These are phyloP conservation scores for Trametes cubensis DNA, from an alignment of 768 basidiomycete genomes.

Conservation along the genomic window DNA sequence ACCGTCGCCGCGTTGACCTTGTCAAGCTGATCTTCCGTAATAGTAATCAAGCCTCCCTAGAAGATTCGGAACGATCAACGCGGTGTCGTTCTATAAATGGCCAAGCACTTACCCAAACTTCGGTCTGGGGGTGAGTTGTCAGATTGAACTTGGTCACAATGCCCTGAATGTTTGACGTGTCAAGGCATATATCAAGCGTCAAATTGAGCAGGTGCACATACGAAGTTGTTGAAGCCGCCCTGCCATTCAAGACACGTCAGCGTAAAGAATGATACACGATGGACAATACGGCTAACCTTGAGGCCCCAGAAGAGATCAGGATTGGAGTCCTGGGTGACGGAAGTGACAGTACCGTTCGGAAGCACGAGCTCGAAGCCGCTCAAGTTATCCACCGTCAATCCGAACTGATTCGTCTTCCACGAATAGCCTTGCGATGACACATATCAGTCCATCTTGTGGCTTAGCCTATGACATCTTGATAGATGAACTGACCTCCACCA, in stretches of 20 bases:
- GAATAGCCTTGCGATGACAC: constrained; percentile 53
- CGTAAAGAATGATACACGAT: not conserved
- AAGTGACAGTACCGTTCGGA: constrained; percentile 49
- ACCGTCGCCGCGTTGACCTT: constrained; percentile 40
- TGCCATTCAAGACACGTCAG: constrained; percentile 26
- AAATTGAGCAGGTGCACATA: constrained; percentile 22
- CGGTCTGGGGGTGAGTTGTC: constrained; percentile 53
- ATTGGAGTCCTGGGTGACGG: constrained; percentile 36
- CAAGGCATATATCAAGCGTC: not conserved
- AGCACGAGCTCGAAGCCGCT: constrained; percentile 58
- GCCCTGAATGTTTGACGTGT: constrained; percentile 40
- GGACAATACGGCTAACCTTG: constrained; percentile 35
- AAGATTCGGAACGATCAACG: not conserved
- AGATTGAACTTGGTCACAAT: constrained; percentile 63
- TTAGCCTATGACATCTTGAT: not conserved
- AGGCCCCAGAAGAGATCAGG: constrained; percentile 49
- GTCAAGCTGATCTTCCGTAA: constrained; percentile 25
- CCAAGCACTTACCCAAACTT: constrained; percentile 57
- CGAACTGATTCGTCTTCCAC: constrained; percentile 63
- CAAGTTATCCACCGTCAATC: constrained; percentile 58
- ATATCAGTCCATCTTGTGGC: not conserved
- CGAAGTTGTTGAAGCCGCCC: constrained; percentile 69
- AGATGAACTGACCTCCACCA: constrained; percentile 50
- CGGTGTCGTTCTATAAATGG: not conserved
- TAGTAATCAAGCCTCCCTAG: constrained; percentile 54